phyloP scores from a whole-genome alignment of 495 filamentous ascomycete genomes.

The Amniculicola lignicola region DNA sequence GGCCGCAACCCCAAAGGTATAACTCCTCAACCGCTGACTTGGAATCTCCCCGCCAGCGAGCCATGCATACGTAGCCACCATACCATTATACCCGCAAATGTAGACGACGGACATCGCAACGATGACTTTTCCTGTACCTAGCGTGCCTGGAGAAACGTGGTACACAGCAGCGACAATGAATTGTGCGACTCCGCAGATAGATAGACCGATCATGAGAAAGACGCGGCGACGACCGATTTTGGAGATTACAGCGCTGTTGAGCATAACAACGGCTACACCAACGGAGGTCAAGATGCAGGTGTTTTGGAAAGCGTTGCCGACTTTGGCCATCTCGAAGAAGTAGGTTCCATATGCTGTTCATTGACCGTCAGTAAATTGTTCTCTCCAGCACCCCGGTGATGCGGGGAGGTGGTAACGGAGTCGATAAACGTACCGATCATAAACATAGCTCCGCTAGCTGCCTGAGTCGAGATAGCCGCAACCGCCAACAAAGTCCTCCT shows the following conservation, averaged over 20 bases:
- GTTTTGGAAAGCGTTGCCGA: constrained; percentile 59
- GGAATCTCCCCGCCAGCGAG: constrained; percentile 60
- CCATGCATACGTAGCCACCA: constrained; percentile 60
- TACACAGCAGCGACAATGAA: constrained; percentile 56
- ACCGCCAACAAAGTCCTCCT: constrained; percentile 52
- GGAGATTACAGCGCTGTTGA: constrained; percentile 55
- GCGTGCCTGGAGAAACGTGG: constrained; percentile 47
- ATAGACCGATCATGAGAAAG: constrained; percentile 52
- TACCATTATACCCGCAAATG: constrained; percentile 55
- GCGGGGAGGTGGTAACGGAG: too few species aligned
- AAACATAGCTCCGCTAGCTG: constrained; percentile 59
- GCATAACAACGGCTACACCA: constrained; percentile 55
- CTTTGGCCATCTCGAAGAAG: constrained; percentile 62
- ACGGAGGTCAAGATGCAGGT: constrained; percentile 55
- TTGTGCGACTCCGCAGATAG: constrained; percentile 53
- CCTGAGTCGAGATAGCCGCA: constrained; percentile 53
- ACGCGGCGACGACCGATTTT: constrained; percentile 53
- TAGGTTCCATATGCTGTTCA: constrained; percentile 57
- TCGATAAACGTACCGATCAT: constrained; percentile 44
- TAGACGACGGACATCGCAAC: constrained; percentile 56
- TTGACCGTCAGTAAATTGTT: constrained; percentile 16
- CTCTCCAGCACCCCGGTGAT: too few species aligned
- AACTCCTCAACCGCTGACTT: constrained; percentile 52
- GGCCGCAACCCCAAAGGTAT: constrained; percentile 57
- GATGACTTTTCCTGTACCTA: constrained; percentile 45